phyloP scores from a whole-genome alignment of 2,329 filamentous ascomycete genomes.

The Sporothrix humicola region DNA sequence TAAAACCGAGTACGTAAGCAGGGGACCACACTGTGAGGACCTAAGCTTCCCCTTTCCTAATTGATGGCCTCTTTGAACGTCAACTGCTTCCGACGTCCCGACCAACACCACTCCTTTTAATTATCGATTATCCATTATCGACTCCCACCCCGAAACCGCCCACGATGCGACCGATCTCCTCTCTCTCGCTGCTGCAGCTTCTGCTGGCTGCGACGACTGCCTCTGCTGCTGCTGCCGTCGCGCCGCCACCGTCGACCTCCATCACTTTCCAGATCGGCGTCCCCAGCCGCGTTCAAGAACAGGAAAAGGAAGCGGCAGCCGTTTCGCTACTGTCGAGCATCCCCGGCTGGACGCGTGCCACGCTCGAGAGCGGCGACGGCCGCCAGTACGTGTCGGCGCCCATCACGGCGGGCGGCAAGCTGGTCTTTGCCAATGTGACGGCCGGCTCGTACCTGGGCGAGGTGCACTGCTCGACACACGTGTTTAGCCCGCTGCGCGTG shows the following conservation, averaged over 20 bases:
- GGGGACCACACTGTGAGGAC: neutral
- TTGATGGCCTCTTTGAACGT: neutral
- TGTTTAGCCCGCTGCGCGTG: constrained; percentile 79
- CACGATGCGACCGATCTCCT: constrained; percentile 25
- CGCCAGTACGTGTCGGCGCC: constrained; percentile 59
- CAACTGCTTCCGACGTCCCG: neutral
- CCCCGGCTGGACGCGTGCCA: constrained; percentile 71
- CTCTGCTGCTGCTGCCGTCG: neutral
- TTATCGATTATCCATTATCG: neutral
- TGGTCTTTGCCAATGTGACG: constrained; percentile 76
- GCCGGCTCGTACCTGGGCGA: constrained; percentile 80
- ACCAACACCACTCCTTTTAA: neutral
- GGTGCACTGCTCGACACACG: constrained; percentile 74
- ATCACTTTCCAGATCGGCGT: constrained; percentile 35
- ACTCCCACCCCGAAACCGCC: neutral
- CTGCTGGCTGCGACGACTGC: constrained; percentile 30
- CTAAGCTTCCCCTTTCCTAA: constrained; percentile 21
- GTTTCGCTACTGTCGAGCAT: constrained; percentile 41
- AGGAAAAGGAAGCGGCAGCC: constrained; percentile 20
- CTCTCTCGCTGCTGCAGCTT: constrained; percentile 22
- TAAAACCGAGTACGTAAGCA: constrained; percentile 9
- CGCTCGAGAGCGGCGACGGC: constrained; percentile 67
- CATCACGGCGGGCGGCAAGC: constrained; percentile 70
- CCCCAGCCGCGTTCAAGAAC: constrained; percentile 26
- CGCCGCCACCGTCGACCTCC: constrained; percentile 28